These are phyloP conservation scores for Schizophyllum amplum DNA, from an alignment of 1,284 basidiomycete genomes.

Conservation along the genomic window DNA sequence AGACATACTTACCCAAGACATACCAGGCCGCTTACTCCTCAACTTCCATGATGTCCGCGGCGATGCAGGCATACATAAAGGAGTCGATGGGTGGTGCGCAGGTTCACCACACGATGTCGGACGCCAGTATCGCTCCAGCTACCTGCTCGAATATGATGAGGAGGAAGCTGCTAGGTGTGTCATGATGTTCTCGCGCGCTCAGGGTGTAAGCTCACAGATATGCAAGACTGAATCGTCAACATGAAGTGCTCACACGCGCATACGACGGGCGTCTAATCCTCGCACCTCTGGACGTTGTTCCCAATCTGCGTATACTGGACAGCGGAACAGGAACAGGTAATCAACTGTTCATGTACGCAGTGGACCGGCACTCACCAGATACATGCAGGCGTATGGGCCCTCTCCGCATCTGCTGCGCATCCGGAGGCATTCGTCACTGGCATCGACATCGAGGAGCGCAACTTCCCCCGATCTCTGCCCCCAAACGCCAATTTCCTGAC, in stretches of 20 bases:
- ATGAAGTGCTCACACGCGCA: constrained; percentile 2
- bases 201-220: too few relatives aligned
- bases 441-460: constrained; percentile 15
- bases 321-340: constrained; percentile 7
- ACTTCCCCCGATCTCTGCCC: constrained; percentile 12
- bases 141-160: too few relatives aligned
- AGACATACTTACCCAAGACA: too few relatives aligned
- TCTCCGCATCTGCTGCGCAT: constrained; percentile 6
- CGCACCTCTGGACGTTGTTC: neutral
- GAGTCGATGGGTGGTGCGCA: too few relatives aligned
- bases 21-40: too few relatives aligned
- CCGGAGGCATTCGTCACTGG: neutral
- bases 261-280: constrained; percentile 4
- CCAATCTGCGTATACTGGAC: constrained; percentile 4
- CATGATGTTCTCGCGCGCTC: too few relatives aligned
- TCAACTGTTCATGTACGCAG: neutral
- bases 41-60: too few relatives aligned
- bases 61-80: too few relatives aligned
- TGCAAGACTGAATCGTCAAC: too few relatives aligned
- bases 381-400: constrained; percentile 11
- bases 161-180: too few relatives aligned
- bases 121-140: too few relatives aligned
- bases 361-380: neutral
- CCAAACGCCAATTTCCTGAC: constrained; percentile 13
- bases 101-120: too few relatives aligned